phyloP scores from a whole-genome alignment of 305 asterid species.

The Fraxinus velutina region DNA sequence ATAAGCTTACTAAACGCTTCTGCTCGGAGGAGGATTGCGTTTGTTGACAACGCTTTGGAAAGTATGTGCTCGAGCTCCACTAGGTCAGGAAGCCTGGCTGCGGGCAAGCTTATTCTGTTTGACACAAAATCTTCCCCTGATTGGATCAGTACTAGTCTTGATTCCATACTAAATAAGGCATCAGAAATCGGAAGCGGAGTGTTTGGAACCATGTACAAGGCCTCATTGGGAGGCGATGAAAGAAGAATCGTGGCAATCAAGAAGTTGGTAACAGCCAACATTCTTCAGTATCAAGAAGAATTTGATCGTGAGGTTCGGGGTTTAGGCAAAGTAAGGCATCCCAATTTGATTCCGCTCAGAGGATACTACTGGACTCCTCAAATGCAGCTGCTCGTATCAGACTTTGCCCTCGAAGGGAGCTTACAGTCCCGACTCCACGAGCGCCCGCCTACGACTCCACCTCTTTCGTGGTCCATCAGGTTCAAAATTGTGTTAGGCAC shows the following conservation, averaged over 20 bases:
- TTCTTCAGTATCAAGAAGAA: slow-evolving; percentile 66
- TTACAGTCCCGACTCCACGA: slow-evolving; percentile 63
- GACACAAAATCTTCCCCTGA: slow-evolving; percentile 55
- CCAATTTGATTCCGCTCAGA: slow-evolving; percentile 52
- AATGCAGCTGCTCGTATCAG: slow-evolving; percentile 73
- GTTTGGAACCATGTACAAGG: slow-evolving; percentile 77
- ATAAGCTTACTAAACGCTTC: slow-evolving; percentile 63
- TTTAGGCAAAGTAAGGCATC: slow-evolving; percentile 76
- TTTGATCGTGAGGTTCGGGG: slow-evolving; percentile 73
- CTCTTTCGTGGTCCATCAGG: slow-evolving; percentile 63
- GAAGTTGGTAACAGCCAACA: slow-evolving; percentile 61
- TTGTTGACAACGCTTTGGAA: slow-evolving; percentile 64
- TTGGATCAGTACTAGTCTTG: slow-evolving; percentile 41
- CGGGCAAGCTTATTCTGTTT: slow-evolving; percentile 64
- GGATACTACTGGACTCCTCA: slow-evolving; percentile 97
- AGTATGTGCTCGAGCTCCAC: slow-evolving; percentile 91
- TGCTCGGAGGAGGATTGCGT: slow-evolving; percentile 54
- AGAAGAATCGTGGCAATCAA: slow-evolving; percentile 61
- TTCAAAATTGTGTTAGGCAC: slow-evolving; percentile 68
- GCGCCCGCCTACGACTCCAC: slow-evolving; percentile 32
- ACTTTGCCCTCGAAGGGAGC: slow-evolving; percentile 59
- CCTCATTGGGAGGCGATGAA: slow-evolving; percentile 43
- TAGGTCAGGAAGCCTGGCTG: slow-evolving; percentile 43
- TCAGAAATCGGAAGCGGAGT: slow-evolving; percentile 76
- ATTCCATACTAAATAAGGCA: slow-evolving; percentile 58